phyloP scores from a whole-genome alignment of 768 basidiomycete genomes.

The Termitomyces sp. region DNA sequence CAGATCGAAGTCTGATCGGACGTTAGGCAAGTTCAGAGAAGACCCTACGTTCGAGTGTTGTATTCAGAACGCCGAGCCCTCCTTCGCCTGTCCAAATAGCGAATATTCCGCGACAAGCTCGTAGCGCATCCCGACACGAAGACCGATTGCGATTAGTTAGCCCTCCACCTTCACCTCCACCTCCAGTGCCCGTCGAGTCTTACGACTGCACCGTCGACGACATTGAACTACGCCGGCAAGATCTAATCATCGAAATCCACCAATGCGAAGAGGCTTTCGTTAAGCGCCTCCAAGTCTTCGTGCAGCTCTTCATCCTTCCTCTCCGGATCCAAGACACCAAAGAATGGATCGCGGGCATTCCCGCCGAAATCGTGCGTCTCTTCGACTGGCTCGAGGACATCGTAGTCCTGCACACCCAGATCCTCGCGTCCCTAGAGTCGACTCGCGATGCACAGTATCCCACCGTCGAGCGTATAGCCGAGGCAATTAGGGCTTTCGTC shows the following conservation, averaged over 20 bases:
- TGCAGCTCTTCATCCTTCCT: constrained; percentile 74
- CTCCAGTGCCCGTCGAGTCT: not conserved
- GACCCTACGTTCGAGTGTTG: not conserved
- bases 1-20: not conserved
- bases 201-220: not conserved
- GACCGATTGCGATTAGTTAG: constrained; percentile 12
- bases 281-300: constrained; percentile 56
- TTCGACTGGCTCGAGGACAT: constrained; percentile 93
- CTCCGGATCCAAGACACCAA: constrained; percentile 68
- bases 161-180: not conserved
- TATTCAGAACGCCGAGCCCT: constrained; percentile 3
- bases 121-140: constrained; percentile 1
- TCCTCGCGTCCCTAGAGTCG: constrained; percentile 38
- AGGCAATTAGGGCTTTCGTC: constrained; percentile 57
- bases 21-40: constrained; percentile 1
- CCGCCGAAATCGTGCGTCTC: constrained; percentile 60
- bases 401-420: constrained; percentile 65
- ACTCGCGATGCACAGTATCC: constrained; percentile 37
- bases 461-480: constrained; percentile 52
- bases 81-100: not conserved
- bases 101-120: not conserved
- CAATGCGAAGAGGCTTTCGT: constrained; percentile 71
- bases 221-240: constrained; percentile 13
- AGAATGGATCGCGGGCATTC: constrained; percentile 80
- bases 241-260: constrained; percentile 56